These are phyloP conservation scores for Nemania sp. DNA, from an alignment of 2,329 filamentous ascomycete genomes.

Conservation along the genomic window DNA sequence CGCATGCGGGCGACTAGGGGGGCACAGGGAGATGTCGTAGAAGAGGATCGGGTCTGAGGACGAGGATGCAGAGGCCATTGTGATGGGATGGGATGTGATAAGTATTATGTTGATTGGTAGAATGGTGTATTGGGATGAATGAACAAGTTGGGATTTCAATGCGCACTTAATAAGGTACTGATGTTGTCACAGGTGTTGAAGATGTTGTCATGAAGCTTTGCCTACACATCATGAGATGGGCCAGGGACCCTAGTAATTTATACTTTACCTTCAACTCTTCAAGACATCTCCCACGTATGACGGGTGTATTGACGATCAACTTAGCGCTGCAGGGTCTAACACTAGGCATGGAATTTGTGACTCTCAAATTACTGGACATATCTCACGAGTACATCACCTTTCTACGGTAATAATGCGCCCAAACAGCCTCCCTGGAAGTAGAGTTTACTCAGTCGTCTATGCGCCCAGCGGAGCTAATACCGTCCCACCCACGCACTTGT, in stretches of 20 bases:
- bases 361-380: no score
- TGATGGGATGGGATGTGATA: not conserved
- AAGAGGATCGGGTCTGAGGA: conserved; percentile 50
- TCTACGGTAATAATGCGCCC: no score
- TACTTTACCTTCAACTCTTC: conserved; percentile 3
- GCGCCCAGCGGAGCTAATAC: no score
- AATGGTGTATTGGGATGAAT: conserved; percentile 3
- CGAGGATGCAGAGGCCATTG: conserved; percentile 29
- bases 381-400: no score
- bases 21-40: conserved; percentile 58
- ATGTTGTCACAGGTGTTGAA: conserved; percentile 3
- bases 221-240: not conserved
- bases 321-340: no score
- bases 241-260: not conserved
- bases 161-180: not conserved
- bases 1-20: conserved; percentile 48
- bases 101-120: conserved; percentile 1
- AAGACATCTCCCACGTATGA: not conserved
- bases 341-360: no score
- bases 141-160: not conserved
- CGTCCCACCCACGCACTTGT: no score
- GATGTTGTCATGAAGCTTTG: conserved; percentile 2
- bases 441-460: no score
- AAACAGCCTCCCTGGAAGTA: no score
- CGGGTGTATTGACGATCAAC: not conserved